Evolutionary conservation across 169 alveolate genomes (phyloP).

Genomic region (Eimeria acervulina): DNA sequence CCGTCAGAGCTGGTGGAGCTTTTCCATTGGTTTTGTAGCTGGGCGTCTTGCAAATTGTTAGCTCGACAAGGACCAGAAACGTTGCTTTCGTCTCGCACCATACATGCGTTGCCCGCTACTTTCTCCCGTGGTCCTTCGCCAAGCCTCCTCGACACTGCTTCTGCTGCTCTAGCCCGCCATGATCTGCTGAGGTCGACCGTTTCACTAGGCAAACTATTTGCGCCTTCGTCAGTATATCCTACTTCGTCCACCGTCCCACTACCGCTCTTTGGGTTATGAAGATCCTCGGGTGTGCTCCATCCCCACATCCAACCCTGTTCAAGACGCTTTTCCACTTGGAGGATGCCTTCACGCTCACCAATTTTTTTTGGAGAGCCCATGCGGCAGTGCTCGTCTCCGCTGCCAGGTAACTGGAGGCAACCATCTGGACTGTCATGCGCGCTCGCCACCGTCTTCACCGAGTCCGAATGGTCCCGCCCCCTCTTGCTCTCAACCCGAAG

Average conservation of each 20-base stretch:
- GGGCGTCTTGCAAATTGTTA: background rate
- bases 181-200: conserved; percentile 32
- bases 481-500: background rate
- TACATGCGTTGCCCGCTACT: background rate
- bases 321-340: background rate
- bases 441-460: background rate
- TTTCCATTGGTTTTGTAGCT: background rate
- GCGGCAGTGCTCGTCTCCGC: conserved; percentile 9
- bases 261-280: background rate
- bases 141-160: conserved; percentile 48
- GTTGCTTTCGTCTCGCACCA: background rate
- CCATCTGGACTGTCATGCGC: background rate
- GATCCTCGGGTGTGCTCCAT: conserved; percentile 22
- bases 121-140: background rate
- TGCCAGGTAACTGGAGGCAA: background rate
- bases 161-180: conserved; percentile 74
- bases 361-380: background rate
- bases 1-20: background rate
- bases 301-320: conserved; percentile 75
- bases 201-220: background rate
- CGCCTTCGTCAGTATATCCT: background rate
- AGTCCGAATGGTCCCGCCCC: background rate
- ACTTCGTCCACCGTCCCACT: background rate
- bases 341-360: background rate
- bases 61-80: background rate